Evolutionary conservation across 1,139 yeast genomes (phyloP).

Genomic region (Yamadazyma siamensis): DNA sequence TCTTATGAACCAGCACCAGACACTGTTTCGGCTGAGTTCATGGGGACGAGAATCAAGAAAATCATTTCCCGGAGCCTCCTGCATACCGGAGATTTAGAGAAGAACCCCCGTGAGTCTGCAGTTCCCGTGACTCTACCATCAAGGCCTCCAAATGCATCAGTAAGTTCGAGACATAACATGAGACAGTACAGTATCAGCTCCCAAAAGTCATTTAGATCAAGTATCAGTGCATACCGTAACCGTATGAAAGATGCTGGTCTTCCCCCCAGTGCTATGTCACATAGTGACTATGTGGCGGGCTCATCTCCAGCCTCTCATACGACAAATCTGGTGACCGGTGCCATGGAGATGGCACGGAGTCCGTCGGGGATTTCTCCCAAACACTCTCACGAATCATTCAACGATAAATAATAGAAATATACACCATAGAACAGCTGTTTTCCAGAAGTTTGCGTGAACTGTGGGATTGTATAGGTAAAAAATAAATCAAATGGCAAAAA

Average conservation of each 20-base stretch:
- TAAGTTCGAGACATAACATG: constrained; percentile 4
- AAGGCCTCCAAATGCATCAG: constrained; percentile 3
- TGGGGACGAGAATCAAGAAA: constrained; percentile 20
- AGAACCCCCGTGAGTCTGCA: constrained; percentile 1
- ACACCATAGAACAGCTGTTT: too few species aligned
- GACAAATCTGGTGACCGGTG: not conserved
- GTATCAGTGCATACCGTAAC: constrained; percentile 11
- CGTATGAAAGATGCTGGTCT: constrained; percentile 18
- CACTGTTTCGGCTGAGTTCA: constrained; percentile 21
- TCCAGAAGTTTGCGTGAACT: too few species aligned
- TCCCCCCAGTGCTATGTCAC: constrained; percentile 12
- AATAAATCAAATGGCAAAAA: too few species aligned
- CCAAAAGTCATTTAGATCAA: constrained; percentile 8
- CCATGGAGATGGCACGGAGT: not conserved
- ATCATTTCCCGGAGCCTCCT: constrained; percentile 9
- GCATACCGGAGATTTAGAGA: constrained; percentile 7
- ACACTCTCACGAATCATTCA: constrained; percentile 1
- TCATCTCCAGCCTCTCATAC: constrained; percentile 2
- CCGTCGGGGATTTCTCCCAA: constrained; percentile 1
- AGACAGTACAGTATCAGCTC: constrained; percentile 12
- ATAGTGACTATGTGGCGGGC: constrained; percentile 20
- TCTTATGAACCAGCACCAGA: constrained; percentile 6
- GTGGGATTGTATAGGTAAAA: not conserved
- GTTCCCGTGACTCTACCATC: not conserved
- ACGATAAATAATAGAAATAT: too few species aligned